Conservation (phyloP, 192 early-diverging fungal genomes). For the Spizellomyces punctatus region DNA sequence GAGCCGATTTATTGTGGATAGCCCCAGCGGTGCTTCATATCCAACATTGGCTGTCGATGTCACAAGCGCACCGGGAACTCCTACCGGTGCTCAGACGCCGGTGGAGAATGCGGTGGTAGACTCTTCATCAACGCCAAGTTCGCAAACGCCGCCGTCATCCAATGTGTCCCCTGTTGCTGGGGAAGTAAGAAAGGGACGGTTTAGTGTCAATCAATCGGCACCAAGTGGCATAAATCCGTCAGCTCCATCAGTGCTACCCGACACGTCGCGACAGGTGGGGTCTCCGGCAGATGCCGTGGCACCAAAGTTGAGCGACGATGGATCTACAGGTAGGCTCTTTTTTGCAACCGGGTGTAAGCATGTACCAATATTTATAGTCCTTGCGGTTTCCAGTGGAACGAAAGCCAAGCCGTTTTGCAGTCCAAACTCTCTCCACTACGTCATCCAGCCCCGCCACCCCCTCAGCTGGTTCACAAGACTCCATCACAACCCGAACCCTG, state of each 20-base stretch:
- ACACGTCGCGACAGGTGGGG: neutral
- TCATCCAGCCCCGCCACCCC: neutral
- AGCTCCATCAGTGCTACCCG: neutral
- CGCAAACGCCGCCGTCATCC: slow-evolving; percentile 1
- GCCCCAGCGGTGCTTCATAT: slow-evolving; percentile 3
- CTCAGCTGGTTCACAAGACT: neutral
- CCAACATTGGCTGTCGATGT: neutral
- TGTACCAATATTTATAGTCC: neutral
- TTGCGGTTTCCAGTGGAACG: slow-evolving; percentile 21
- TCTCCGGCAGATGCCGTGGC: neutral
- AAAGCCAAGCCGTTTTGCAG: slow-evolving; percentile 38
- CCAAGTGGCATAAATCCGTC: neutral
- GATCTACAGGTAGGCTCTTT: too few species aligned
- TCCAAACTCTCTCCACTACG: slow-evolving; percentile 22
- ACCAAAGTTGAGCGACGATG: neutral
- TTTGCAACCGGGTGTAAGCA: too few species aligned
- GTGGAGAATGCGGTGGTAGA: neutral
- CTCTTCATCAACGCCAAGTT: slow-evolving; percentile 6
- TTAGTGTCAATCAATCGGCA: slow-evolving; percentile 57
- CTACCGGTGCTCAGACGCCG: too few species aligned
- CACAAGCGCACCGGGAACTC: slow-evolving; percentile 5
- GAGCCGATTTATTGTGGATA: slow-evolving; percentile 15
- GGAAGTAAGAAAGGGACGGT: slow-evolving; percentile 74
- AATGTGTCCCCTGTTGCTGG: slow-evolving; percentile 4
- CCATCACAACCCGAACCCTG: neutral